Base-by-base conservation (phyloP, 305 asterid genomes). In the Fraxinus floribunda region DNA sequence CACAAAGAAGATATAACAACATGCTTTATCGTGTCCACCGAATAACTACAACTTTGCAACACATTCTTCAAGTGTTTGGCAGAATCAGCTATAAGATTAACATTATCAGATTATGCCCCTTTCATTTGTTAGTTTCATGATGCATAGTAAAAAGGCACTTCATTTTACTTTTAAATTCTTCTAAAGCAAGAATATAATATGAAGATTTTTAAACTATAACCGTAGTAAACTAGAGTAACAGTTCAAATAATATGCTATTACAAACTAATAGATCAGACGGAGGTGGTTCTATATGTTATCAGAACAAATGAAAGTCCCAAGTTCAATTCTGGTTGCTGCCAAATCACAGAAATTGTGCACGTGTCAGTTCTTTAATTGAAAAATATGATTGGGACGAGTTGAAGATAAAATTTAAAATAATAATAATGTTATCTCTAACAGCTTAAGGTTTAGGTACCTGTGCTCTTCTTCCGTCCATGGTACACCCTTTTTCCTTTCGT, bases 401-500 rank as follows among this genome's bases (percentile, higher is more conserved):
- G 57, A 46, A 13, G 57, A 46, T 11, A 44, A 44, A 2, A 2
- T 44, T 44, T 0, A 2, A 44, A 41, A 44, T 8, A 39, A 39
- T 4, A 44, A 44, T 44, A 44, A 44, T 49, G 60, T 49, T 49
- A 15, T 15, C 20, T 49, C 7, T 16, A 49, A 49, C 20, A 15
- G 20, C 20, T 49, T 49, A 49, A 49, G 60, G 60, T 49, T 49
- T 49, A 49, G 20, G 7, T 49, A 49, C 60, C 60, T 49, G 60
- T 49, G 98, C 76, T 95, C 98, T 88, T 95, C 98, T 82, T 94
- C 98, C 60, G 60, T 49, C 60, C 60, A 49, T 0, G 98, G 96
- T 2, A 93, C 94, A 0, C 98, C 98, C 82, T 95, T 95, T 76
- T 91, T 95, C 87, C 98, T 84, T 77, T 91, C 97, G 6, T 91